phyloP scores from a whole-genome alignment of 73 alveolate genomes.

The Symbiodinium pilosum region DNA sequence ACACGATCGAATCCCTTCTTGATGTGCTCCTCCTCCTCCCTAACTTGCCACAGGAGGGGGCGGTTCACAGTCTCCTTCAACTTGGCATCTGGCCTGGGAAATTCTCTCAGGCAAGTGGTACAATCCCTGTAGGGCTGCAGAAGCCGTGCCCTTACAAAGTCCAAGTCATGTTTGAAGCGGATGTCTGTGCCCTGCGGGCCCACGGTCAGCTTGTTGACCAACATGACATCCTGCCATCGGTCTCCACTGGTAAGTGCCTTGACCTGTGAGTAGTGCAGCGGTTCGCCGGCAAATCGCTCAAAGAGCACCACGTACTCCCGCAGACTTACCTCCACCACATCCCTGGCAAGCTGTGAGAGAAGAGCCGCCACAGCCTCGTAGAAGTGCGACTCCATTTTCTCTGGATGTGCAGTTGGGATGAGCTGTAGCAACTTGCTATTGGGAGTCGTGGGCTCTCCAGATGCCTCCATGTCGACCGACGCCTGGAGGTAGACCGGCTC shows the following conservation, averaged over 20 bases:
- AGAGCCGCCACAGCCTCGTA: conserved; percentile 62
- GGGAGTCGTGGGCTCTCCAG: background rate
- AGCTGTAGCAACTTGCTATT: background rate
- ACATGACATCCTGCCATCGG: conserved; percentile 37
- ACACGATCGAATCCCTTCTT: conserved; percentile 30
- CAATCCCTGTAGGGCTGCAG: conserved; percentile 86
- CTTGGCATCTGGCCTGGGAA: conserved; percentile 85
- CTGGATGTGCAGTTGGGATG: background rate
- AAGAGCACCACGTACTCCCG: conserved; percentile 22
- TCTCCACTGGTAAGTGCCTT: conserved; percentile 46
- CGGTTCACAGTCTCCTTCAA: conserved; percentile 65
- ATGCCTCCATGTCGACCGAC: background rate
- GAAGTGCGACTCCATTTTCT: conserved; percentile 38
- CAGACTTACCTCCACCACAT: conserved; percentile 65
- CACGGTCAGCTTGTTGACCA: conserved; percentile 59
- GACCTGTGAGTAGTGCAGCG: conserved; percentile 58
- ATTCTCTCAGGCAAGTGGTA: conserved; percentile 70
- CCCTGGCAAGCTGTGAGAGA: conserved; percentile 72
- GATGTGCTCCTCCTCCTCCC: conserved; percentile 90
- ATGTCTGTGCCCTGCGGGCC: conserved; percentile 41
- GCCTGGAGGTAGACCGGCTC: conserved; percentile 74
- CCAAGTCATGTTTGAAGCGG: conserved; percentile 75
- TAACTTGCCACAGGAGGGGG: conserved; percentile 66
- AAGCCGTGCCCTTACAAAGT: conserved; percentile 53
- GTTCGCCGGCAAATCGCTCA: conserved; percentile 26